Evolutionary conservation across 352 stramenopile species (phyloP), one percentile per base, ranked within the genome.

Genomic region (Saprolegnia diclina): DNA sequence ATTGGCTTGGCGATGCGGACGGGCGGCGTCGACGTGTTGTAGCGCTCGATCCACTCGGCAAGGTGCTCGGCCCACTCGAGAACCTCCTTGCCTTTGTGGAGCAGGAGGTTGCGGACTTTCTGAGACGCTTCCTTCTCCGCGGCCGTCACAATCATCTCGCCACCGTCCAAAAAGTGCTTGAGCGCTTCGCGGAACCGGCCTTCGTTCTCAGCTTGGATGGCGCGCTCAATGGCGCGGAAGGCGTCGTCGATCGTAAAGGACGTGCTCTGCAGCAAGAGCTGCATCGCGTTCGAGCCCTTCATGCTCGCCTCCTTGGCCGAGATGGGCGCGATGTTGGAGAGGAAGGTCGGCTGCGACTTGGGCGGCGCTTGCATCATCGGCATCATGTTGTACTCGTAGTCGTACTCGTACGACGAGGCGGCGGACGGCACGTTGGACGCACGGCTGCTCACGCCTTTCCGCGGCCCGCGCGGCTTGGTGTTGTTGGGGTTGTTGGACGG

Each of bases 21-120:
- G 0, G 85, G 83, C 11, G 87, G 83, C 38, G 85, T 82, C 70
- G 87, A 85, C 45, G 91, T 86, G 22, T 87, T 73, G 7, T 88
- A 66, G n/a, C 85, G 87, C 72, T 95, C 87, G 53, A 95, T 91
- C 80, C 81, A 92, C 69, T 93, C 85, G 56, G 83, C 92, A 0
- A 95, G 77, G 5, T 76, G 65, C 5, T 82, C 85, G 53, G 83
- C 91, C 87, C 87, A 95, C 66, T 95, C 91, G 62, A 95, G 79
- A 46, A 82, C 91, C 72, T 95, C 87, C 42, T 92, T 90, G 42
- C 82, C 85, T 73, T 95, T 95, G 71, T 79, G 86, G 0, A 85
- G 89, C 54, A 94, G 77, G 66, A 95, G 63, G 73, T 95, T 95
- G 69, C 81, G 85, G 65, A 95, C 91, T 66, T 93, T 92, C 32